Conservation (phyloP, 2,329 filamentous ascomycete species). For the Penicillium sp. region DNA sequence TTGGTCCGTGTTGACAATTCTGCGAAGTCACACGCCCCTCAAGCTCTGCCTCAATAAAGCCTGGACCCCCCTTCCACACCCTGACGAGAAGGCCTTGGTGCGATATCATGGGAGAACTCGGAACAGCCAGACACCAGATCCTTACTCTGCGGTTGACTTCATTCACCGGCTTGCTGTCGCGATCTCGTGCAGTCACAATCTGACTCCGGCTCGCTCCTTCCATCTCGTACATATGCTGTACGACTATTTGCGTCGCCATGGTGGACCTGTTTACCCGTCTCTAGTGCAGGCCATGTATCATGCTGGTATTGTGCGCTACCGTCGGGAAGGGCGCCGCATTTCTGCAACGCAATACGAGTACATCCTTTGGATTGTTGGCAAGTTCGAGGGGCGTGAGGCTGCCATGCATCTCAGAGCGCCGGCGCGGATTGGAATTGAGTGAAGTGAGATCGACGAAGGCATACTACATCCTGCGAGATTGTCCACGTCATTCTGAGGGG, state of each 20-base stretch:
- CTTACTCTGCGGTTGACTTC: slow-evolving; percentile 36
- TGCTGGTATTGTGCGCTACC: slow-evolving; percentile 43
- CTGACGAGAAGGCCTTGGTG: slow-evolving; percentile 22
- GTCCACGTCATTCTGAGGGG: too few species aligned
- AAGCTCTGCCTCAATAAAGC: slow-evolving; percentile 34
- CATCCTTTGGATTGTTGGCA: slow-evolving; percentile 39
- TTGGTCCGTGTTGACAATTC: slow-evolving; percentile 29
- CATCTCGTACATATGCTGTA: slow-evolving; percentile 45
- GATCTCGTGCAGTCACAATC: slow-evolving; percentile 34
- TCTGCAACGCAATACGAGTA: slow-evolving; percentile 35
- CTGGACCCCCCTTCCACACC: slow-evolving; percentile 20
- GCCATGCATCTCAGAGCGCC: slow-evolving; percentile 26
- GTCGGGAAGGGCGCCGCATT: slow-evolving; percentile 33
- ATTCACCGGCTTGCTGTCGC: slow-evolving; percentile 43
- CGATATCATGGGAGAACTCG: slow-evolving; percentile 20
- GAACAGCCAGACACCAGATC: slow-evolving; percentile 23
- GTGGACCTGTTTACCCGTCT: slow-evolving; percentile 38
- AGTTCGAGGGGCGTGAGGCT: slow-evolving; percentile 40
- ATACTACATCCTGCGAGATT: background rate
- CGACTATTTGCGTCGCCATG: slow-evolving; percentile 37
- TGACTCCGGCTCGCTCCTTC: slow-evolving; percentile 39
- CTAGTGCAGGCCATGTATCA: slow-evolving; percentile 47
- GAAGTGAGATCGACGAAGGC: background rate
- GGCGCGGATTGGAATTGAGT: slow-evolving; percentile 13
- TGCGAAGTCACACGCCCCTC: slow-evolving; percentile 33